These are phyloP conservation scores for Sugiyamaella xylanicola DNA, from an alignment of 1,139 yeast genomes.

Conservation along the genomic window DNA sequence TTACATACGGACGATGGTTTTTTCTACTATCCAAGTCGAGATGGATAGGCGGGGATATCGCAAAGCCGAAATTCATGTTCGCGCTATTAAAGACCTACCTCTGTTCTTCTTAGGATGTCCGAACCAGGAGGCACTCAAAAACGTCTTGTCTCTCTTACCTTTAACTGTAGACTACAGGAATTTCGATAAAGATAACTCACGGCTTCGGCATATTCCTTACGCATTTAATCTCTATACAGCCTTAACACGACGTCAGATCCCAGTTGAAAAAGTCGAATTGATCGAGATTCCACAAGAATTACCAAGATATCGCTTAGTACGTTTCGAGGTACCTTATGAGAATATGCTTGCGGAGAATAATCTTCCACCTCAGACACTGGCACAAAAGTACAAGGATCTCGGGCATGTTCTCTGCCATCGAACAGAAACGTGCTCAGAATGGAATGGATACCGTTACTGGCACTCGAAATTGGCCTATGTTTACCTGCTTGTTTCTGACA, in stretches of 20 bases:
- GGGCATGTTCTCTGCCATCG: neutral
- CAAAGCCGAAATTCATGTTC: neutral
- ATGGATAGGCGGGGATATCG: neutral
- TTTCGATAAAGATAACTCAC: neutral
- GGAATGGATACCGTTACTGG: neutral
- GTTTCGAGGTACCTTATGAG: neutral
- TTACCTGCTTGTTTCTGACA: neutral
- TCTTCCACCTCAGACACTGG: neutral
- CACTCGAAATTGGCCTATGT: neutral
- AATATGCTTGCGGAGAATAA: neutral
- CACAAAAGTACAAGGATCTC: neutral
- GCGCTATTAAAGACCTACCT: neutral
- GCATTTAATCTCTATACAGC: neutral
- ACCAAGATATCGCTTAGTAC: neutral
- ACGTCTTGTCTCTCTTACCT: neutral
- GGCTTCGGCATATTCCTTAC: neutral
- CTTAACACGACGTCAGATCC: neutral
- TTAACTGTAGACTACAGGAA: neutral
- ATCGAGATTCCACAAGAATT: neutral
- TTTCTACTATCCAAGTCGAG: neutral
- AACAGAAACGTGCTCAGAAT: neutral
- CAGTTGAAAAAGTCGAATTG: neutral
- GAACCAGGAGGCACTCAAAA: neutral
- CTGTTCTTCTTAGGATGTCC: neutral
- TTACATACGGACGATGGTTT: neutral